Conservation (phyloP, 2,329 filamentous ascomycete genomes). For the Sporothrix phasma region DNA sequence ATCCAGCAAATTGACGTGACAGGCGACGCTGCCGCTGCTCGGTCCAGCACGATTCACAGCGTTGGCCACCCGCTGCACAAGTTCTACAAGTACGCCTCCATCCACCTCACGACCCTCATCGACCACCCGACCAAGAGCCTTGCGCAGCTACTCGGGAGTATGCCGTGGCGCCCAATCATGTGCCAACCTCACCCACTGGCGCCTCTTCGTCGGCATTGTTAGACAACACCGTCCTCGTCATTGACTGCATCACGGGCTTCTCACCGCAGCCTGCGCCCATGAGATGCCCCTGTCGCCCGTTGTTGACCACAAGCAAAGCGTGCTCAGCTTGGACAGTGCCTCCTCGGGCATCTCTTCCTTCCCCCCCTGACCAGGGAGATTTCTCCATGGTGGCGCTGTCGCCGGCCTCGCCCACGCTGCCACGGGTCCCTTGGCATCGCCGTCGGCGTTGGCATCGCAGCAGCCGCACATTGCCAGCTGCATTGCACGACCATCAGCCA, state of each 20-base stretch:
- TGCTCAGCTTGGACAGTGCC: slow-evolving; percentile 19
- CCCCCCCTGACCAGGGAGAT: slow-evolving; percentile 18
- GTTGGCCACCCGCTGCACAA: slow-evolving; percentile 55
- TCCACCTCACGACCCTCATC: slow-evolving; percentile 49
- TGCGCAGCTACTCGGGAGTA: slow-evolving; percentile 36
- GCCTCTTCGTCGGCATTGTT: neutral
- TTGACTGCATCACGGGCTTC: slow-evolving; percentile 53
- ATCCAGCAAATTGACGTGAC: slow-evolving; percentile 47
- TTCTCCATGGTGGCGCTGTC: slow-evolving; percentile 16
- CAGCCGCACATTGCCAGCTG: neutral
- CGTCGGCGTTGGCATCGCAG: neutral
- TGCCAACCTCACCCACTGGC: slow-evolving; percentile 24
- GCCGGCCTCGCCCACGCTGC: neutral
- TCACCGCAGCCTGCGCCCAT: slow-evolving; percentile 32
- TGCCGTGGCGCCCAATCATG: slow-evolving; percentile 25
- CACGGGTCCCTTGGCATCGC: neutral
- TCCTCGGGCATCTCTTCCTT: slow-evolving; percentile 12
- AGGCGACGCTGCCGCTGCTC: slow-evolving; percentile 33
- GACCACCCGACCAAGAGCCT: slow-evolving; percentile 36
- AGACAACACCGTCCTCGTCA: slow-evolving; percentile 40
- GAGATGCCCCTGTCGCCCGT: slow-evolving; percentile 42
- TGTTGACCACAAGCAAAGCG: slow-evolving; percentile 26
- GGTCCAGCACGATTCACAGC: slow-evolving; percentile 36
- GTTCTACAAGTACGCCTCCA: slow-evolving; percentile 48
- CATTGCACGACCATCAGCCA: neutral